These are phyloP conservation scores for Alliaria petiolata DNA, from an alignment of 345 rosid species.

Conservation along the genomic window DNA sequence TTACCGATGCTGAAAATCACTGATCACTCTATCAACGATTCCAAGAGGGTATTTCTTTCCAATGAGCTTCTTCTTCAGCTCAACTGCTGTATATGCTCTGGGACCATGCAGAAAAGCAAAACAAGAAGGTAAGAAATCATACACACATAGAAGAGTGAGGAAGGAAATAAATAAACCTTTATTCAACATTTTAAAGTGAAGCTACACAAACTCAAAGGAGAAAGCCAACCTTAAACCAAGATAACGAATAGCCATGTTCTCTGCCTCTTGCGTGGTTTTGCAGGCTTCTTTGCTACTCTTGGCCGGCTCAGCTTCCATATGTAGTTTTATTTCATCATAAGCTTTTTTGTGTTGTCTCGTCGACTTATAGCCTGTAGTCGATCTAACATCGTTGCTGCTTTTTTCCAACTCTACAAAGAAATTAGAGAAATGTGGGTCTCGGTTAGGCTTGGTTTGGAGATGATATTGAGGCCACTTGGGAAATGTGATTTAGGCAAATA, in stretches of 20 bases:
- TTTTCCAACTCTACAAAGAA: slow-evolving; percentile 31
- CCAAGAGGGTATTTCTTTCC: slow-evolving; percentile 55
- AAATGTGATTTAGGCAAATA: background rate
- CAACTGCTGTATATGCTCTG: slow-evolving; percentile 69
- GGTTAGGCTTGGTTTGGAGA: background rate
- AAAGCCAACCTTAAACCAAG: slow-evolving; percentile 56
- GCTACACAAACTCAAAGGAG: background rate
- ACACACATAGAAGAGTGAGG: background rate
- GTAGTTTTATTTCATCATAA: slow-evolving; percentile 35
- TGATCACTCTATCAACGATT: slow-evolving; percentile 47
- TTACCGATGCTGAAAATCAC: slow-evolving; percentile 57
- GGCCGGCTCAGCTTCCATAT: slow-evolving; percentile 21
- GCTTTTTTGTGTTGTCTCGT: slow-evolving; percentile 32
- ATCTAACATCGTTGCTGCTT: slow-evolving; percentile 2
- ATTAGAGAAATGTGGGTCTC: background rate
- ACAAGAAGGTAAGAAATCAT: background rate
- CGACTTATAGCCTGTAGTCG: slow-evolving; percentile 24
- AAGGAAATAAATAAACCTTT: background rate
- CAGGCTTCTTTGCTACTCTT: slow-evolving; percentile 20
- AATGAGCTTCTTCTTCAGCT: slow-evolving; percentile 68
- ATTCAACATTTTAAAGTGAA: background rate
- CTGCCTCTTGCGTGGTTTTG: slow-evolving; percentile 46
- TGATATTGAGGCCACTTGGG: background rate
- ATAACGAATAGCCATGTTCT: slow-evolving; percentile 55
- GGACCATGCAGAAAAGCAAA: slow-evolving; percentile 6